Evolutionary conservation across 176 grass and related monocot species (phyloP), one percentile per base, ranked within the genome.

Genomic region (Alopecurus myosuroides): DNA sequence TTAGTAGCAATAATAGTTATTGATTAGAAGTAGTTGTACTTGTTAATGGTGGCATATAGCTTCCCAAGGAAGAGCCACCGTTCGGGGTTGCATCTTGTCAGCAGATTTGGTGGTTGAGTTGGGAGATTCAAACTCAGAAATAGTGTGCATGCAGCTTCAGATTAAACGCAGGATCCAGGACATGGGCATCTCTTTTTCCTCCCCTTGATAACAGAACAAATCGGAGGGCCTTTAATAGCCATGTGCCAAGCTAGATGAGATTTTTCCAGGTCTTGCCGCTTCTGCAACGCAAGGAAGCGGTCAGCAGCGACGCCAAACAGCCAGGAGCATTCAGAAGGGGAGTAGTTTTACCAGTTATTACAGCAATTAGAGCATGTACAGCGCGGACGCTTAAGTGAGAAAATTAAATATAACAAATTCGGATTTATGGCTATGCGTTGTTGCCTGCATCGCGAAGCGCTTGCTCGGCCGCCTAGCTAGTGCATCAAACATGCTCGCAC

Each of bases 161-260:
- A 20, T 64, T 79, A 33, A 45, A 42, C 36, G 35, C 40, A 83
- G n/a, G 19, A 42, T 15, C 25, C 74, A 84, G 80, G 87, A 63
- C 81, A 74, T 74, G 67, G 81, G 81, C 81, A 50, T 20, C 45
- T 60, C 35, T 55, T 71, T 71, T 37, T 45, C 25, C 7, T 31
- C 10, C 53, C 18, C 74, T 57, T 4, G 11, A 42, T 33, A 28
- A 25, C 0, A 17, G 34, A 73, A 56, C 45, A 77, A 79, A 74
- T 36, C 44, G 45, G n/a, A n/a, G n/a, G 25, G 74, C 40, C 49
- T 51, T 83, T 30, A 51, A 72, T 64, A 55, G 11, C 82, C 87
- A 89, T 80, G 58, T 81, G 60, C 58, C 48, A 37, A 56, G 70
- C 77, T 81, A 81, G 58, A 76, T 81, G 46, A 26, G 30, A 44